These are phyloP conservation scores for Phytopythium oedochilum DNA, from an alignment of 352 stramenopile species.

Conservation along the genomic window DNA sequence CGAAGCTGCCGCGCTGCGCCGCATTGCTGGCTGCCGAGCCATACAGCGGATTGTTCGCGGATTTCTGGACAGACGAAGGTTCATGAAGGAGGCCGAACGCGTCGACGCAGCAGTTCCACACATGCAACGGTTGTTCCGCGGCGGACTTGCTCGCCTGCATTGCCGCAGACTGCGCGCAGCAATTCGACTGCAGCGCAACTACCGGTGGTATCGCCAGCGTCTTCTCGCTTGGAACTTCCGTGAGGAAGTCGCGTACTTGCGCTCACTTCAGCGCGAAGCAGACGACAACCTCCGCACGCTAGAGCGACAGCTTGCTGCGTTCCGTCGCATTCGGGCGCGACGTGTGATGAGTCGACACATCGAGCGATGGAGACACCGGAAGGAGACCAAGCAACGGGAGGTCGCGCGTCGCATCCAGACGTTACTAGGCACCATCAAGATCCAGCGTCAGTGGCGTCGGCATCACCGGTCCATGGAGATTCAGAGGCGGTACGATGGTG, in stretches of 20 bases:
- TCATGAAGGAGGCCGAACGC: slow-evolving; percentile 22
- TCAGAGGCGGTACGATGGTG: slow-evolving; percentile 43
- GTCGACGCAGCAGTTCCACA: slow-evolving; percentile 37
- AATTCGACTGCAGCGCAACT: slow-evolving; percentile 50
- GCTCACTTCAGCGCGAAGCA: slow-evolving; percentile 31
- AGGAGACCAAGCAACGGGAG: slow-evolving; percentile 21
- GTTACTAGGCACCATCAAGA: slow-evolving; percentile 45
- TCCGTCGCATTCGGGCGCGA: slow-evolving; percentile 42
- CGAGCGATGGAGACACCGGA: slow-evolving; percentile 27
- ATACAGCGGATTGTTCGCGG: slow-evolving; percentile 55
- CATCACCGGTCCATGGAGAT: slow-evolving; percentile 36
- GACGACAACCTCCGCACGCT: slow-evolving; percentile 39
- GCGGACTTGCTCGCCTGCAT: slow-evolving; percentile 30
- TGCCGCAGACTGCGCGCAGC: slow-evolving; percentile 31
- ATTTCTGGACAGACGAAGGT: slow-evolving; percentile 43
- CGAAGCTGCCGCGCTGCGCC: slow-evolving; percentile 29
- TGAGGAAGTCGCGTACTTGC: slow-evolving; percentile 59
- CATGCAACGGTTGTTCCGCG: slow-evolving; percentile 52
- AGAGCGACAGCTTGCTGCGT: slow-evolving; percentile 36
- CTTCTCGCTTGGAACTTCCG: slow-evolving; percentile 41
- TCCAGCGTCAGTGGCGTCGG: slow-evolving; percentile 58
- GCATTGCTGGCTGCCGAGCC: slow-evolving; percentile 26
- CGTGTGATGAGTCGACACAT: slow-evolving; percentile 44
- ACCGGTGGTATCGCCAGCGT: slow-evolving; percentile 45
- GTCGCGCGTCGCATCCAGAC: slow-evolving; percentile 32